Percentiles rank a stretch among this genome's conserved stretches.
Conservation (phyloP, 1,139 yeast genomes). For the Taphrina wiesneri region DNA sequence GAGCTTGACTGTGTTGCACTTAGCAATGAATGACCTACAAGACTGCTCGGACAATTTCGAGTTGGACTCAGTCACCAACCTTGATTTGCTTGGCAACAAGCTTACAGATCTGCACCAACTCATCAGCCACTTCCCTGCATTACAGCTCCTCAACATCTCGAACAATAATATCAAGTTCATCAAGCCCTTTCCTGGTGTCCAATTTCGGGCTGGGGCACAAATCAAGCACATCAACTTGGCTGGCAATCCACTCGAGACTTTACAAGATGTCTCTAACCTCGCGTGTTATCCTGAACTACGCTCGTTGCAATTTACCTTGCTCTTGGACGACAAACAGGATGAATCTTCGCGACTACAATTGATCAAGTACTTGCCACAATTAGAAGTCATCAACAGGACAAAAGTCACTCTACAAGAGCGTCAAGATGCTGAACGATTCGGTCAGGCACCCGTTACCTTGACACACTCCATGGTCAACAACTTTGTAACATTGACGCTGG, state of each 20-base stretch:
- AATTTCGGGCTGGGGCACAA: neutral
- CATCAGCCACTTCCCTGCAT: neutral
- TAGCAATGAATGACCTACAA: conserved; percentile 13
- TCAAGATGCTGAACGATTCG: conserved; percentile 19
- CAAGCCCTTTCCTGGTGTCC: neutral
- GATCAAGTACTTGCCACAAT: conserved; percentile 8
- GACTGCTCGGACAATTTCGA: neutral
- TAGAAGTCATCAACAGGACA: conserved; percentile 12
- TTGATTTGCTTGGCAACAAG: conserved; percentile 18
- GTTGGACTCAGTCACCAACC: neutral
- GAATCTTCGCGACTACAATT: conserved; percentile 1
- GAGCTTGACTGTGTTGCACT: neutral
- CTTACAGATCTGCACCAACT: conserved; percentile 5
- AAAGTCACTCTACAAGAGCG: conserved; percentile 27
- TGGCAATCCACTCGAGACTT: neutral
- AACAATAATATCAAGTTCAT: conserved; percentile 7
- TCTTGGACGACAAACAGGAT: neutral
- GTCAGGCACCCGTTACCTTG: neutral
- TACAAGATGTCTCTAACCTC: neutral
- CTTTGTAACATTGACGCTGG: conserved; percentile 4
- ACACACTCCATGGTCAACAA: neutral
- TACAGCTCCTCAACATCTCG: neutral
- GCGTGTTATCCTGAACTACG: neutral
- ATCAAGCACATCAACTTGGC: conserved; percentile 8
- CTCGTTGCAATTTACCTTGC: conserved; percentile 6